These are phyloP conservation scores for Pinus tabuliformis DNA, from an alignment of 75 land plant species.

Conservation along the genomic window DNA sequence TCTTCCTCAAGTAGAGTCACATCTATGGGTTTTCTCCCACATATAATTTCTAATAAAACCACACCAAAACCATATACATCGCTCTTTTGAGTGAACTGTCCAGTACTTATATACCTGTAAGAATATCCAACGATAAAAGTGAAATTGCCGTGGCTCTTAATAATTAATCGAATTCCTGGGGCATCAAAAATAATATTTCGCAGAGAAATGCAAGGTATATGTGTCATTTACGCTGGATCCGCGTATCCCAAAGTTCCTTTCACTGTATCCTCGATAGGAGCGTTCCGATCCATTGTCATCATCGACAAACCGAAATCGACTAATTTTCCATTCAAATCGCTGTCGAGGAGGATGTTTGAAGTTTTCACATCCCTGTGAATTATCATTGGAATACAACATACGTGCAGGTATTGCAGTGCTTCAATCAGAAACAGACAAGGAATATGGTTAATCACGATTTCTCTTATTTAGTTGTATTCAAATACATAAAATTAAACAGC, in stretches of 20 bases:
- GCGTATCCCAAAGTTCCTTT: conserved; percentile 16
- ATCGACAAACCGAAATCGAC: conserved; percentile 27
- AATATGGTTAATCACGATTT: too few species aligned
- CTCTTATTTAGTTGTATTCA: background rate
- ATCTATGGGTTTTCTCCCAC: background rate
- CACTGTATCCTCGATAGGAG: background rate
- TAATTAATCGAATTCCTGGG: too few species aligned
- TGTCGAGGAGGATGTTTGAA: background rate
- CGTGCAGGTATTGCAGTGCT: conserved; percentile 18
- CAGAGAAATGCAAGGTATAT: too few species aligned
- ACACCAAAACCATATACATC: conserved; percentile 23
- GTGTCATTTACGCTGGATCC: conserved; percentile 24
- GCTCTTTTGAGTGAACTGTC: conserved; percentile 4
- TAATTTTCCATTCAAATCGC: conserved; percentile 10
- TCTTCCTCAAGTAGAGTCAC: background rate
- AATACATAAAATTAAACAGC: background rate
- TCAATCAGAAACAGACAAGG: background rate
- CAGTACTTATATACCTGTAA: background rate
- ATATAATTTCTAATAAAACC: conserved; percentile 4
- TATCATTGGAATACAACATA: conserved; percentile 6
- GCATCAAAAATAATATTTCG: too few species aligned
- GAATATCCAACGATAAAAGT: too few species aligned
- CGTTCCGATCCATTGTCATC: background rate
- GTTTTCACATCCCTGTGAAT: conserved; percentile 7
- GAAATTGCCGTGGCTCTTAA: too few species aligned